These are phyloP conservation scores for Spergularia azorica DNA, from an alignment of 179 eudicot species.

Conservation along the genomic window DNA sequence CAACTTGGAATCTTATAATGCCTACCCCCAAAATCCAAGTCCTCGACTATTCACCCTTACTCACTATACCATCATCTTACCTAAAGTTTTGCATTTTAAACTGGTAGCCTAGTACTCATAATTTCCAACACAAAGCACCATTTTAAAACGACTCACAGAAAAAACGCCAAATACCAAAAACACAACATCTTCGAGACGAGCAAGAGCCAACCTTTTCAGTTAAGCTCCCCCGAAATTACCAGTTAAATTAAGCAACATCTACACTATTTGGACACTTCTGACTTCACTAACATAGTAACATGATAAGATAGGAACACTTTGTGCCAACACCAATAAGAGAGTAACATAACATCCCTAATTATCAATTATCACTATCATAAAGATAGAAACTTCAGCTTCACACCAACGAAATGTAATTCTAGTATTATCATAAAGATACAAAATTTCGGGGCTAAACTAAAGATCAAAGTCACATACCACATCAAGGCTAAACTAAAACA, in stretches of 20 bases:
- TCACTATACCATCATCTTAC: too few species aligned
- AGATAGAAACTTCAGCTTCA: neutral
- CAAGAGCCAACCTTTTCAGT: conserved; percentile 4
- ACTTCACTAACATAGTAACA: neutral
- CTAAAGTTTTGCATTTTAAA: neutral
- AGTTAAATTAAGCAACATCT: neutral
- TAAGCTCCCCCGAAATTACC: neutral
- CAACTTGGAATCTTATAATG: too few species aligned
- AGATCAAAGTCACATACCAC: too few species aligned
- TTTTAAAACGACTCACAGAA: neutral
- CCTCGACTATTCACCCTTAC: too few species aligned
- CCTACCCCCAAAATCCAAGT: too few species aligned
- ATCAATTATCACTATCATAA: neutral
- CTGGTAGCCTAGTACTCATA: neutral
- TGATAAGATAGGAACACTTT: neutral
- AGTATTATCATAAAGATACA: neutral
- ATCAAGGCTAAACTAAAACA: too few species aligned
- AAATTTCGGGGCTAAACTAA: neutral
- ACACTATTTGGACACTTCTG: neutral
- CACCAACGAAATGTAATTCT: neutral
- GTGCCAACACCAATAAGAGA: neutral
- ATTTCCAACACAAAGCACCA: conserved; percentile 8
- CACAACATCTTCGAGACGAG: neutral
- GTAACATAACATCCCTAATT: conserved; percentile 6
- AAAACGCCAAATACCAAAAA: neutral